Evolutionary conservation across 192 early-diverging fungal genomes (phyloP).

Genomic region (Coemansia sp.): DNA sequence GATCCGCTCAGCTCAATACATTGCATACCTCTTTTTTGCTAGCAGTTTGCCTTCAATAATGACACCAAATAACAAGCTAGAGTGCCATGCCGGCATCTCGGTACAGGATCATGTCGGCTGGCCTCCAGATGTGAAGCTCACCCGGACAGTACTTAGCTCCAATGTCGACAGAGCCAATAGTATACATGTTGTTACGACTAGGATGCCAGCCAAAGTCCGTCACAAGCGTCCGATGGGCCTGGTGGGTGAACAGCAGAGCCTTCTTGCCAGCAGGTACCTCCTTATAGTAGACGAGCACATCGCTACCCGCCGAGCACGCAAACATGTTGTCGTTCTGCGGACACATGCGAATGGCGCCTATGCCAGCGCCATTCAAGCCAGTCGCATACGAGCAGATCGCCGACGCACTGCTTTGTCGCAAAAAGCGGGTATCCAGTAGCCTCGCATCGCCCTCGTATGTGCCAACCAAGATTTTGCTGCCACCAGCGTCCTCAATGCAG

Average conservation of each 20-base stretch:
- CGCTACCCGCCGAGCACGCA: constrained; percentile 24
- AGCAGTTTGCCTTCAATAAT: background rate
- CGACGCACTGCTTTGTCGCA: background rate
- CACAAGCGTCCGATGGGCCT: constrained; percentile 31
- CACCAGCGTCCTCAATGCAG: constrained; percentile 20
- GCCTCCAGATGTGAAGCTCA: constrained; percentile 49
- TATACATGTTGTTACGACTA: constrained; percentile 20
- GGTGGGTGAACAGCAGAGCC: constrained; percentile 27
- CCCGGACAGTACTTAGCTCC: constrained; percentile 16
- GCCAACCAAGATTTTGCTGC: constrained; percentile 22
- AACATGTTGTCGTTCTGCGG: constrained; percentile 31
- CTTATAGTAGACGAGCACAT: constrained; percentile 33
- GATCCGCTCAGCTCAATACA: background rate
- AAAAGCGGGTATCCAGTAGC: constrained; percentile 29
- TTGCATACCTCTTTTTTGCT: background rate
- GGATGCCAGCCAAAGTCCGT: constrained; percentile 48
- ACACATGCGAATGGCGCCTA: constrained; percentile 21
- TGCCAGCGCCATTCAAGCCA: background rate
- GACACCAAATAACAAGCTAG: background rate
- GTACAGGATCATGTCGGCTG: constrained; percentile 9
- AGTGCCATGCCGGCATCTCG: background rate
- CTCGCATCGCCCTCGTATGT: constrained; percentile 17
- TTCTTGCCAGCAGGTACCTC: background rate
- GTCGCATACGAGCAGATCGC: background rate
- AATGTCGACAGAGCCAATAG: constrained; percentile 41